These are phyloP conservation scores for Colletotrichum orbiculare DNA, from an alignment of 2,329 filamentous ascomycete species.

Conservation along the genomic window DNA sequence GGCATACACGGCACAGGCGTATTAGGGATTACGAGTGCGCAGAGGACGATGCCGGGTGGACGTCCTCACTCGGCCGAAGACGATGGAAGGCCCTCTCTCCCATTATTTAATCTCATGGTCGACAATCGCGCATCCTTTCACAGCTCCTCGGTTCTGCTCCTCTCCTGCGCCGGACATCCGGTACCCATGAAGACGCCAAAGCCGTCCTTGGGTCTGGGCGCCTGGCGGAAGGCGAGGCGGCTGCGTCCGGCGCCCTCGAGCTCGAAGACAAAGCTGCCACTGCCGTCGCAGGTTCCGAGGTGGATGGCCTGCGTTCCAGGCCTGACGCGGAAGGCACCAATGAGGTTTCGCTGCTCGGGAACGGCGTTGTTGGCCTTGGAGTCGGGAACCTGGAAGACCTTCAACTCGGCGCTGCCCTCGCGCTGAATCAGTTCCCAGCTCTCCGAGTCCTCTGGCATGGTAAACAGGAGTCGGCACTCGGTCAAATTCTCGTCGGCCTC, in stretches of 20 bases:
- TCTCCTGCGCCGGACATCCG: constrained; percentile 5
- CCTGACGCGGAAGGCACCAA: constrained; percentile 24
- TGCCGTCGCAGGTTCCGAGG: constrained; percentile 28
- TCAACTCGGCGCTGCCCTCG: constrained; percentile 29
- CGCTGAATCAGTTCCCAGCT: constrained; percentile 37
- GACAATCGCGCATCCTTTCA: background rate
- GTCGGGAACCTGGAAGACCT: constrained; percentile 22
- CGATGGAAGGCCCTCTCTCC: background rate
- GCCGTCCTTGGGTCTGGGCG: constrained; percentile 19
- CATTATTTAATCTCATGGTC: constrained; percentile 15
- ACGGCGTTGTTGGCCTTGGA: constrained; percentile 7
- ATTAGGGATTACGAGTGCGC: background rate
- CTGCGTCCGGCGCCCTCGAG: constrained; percentile 28
- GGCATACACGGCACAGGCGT: constrained; percentile 18
- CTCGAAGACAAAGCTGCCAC: constrained; percentile 34
- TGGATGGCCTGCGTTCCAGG: constrained; percentile 31
- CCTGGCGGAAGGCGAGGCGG: constrained; percentile 35
- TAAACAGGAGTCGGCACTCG: constrained; percentile 27
- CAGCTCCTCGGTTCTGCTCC: constrained; percentile 21
- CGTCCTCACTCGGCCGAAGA: background rate
- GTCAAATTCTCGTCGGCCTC: background rate
- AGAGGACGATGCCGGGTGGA: background rate
- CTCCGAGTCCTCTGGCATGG: constrained; percentile 35
- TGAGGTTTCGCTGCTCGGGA: constrained; percentile 14
- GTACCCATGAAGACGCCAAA: constrained; percentile 32